Evolutionary conservation across 352 stramenopile species (phyloP).

Genomic region (Phytopythium vexans): DNA sequence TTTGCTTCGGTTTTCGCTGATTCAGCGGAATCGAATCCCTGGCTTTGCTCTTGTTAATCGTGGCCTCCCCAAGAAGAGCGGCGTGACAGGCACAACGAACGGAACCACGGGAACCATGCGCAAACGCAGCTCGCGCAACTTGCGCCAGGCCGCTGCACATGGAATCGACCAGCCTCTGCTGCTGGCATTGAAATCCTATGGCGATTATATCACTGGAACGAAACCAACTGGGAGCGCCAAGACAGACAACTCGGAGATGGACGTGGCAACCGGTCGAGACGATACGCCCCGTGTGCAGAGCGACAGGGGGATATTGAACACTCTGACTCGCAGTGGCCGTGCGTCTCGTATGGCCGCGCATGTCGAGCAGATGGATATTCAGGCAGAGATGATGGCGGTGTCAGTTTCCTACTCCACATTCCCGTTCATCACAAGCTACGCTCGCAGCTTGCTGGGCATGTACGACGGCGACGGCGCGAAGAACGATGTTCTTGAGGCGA

Average conservation of each 20-base stretch:
- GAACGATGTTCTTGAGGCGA: slow-evolving; percentile 49
- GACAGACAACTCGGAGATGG: slow-evolving; percentile 21
- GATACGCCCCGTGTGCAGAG: slow-evolving; percentile 11
- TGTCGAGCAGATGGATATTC: slow-evolving; percentile 66
- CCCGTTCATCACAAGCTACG: slow-evolving; percentile 84
- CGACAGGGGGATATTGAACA: slow-evolving; percentile 62
- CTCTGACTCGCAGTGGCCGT: slow-evolving; percentile 59
- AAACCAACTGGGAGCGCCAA: slow-evolving; percentile 13
- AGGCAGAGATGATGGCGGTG: slow-evolving; percentile 66
- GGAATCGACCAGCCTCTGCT: slow-evolving; percentile 64
- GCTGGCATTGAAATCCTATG: slow-evolving; percentile 61
- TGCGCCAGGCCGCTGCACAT: slow-evolving; percentile 30
- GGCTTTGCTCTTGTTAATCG: slow-evolving; percentile 59
- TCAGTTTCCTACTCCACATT: slow-evolving; percentile 83
- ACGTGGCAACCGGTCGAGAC: slow-evolving; percentile 14
- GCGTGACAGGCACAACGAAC: slow-evolving; percentile 18
- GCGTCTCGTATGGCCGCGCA: slow-evolving; percentile 53
- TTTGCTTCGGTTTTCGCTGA: slow-evolving; percentile 68
- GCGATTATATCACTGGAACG: slow-evolving; percentile 60
- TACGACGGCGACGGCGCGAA: slow-evolving; percentile 68
- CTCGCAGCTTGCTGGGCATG: slow-evolving; percentile 63
- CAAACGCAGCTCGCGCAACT: slow-evolving; percentile 6
- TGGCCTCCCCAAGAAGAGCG: slow-evolving; percentile 46
- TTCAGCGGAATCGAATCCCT: slow-evolving; percentile 70
- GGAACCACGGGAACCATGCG: not conserved